A percentile compares a stretch with the other conserved stretches of the same genome.
Conservation (phyloP, 75 land plant species). For the Picea glauca region DNA sequence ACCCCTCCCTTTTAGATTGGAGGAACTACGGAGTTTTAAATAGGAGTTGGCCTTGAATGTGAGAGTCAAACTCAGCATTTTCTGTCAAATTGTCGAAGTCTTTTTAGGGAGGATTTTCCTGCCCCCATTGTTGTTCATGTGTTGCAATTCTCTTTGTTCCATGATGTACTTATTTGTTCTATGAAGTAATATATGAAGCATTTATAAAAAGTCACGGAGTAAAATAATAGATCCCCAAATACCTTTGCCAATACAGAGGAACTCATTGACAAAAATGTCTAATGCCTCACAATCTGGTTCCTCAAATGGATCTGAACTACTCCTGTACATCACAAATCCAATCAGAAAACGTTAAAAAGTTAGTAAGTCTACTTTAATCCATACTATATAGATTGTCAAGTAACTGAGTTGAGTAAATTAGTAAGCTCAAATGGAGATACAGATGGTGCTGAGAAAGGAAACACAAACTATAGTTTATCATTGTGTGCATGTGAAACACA, state of each 20-base stretch:
- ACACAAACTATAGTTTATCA: background rate
- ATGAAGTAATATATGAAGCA: too few relatives aligned
- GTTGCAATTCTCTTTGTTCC: too few relatives aligned
- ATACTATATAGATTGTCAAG: background rate
- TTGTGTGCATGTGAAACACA: background rate
- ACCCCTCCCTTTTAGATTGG: too few relatives aligned
- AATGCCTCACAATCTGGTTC: conserved; percentile 91
- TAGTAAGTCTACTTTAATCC: background rate
- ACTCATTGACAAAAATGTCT: conserved; percentile 87
- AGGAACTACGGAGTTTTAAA: too few relatives aligned
- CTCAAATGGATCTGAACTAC: conserved; percentile 83
- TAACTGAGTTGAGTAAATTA: background rate
- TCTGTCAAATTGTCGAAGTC: too few relatives aligned
- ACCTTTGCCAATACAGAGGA: conserved; percentile 87
- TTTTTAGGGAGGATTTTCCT: too few relatives aligned
- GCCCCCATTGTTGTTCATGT: too few relatives aligned
- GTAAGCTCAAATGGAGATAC: background rate
- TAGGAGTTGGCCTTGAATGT: too few relatives aligned
- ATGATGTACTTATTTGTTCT: too few relatives aligned
- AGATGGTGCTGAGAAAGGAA: background rate
- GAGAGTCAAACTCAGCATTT: too few relatives aligned
- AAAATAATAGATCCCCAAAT: background rate
- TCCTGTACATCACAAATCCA: conserved; percentile 24
- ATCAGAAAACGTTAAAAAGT: background rate
- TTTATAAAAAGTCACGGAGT: too few relatives aligned